A percentile compares a stretch with the other conserved stretches of the same genome.
Evolutionary conservation across 2,329 filamentous ascomycete species (phyloP).

Genomic region (Tolypocladium guangdongense): DNA sequence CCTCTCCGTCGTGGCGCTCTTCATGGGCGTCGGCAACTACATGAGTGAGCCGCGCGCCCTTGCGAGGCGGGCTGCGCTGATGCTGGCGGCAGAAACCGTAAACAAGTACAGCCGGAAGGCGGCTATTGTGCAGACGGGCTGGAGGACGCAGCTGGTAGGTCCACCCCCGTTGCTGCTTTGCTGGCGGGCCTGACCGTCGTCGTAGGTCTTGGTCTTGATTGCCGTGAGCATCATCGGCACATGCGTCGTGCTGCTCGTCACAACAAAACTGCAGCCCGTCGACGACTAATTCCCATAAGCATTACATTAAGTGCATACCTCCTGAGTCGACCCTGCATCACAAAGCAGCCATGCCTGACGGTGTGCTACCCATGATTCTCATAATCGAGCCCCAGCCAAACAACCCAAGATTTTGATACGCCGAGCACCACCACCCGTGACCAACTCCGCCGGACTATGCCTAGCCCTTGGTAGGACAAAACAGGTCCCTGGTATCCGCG

Average conservation of each 20-base stretch:
- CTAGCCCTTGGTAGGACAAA: conserved; percentile 39
- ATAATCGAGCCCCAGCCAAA: not conserved
- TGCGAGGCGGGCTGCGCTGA: not conserved
- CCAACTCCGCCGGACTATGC: conserved; percentile 1
- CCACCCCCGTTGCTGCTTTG: not conserved
- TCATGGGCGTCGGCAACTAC: conserved; percentile 76
- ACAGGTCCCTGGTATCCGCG: conserved; percentile 48
- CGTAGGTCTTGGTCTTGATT: conserved; percentile 50
- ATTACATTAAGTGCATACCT: not conserved
- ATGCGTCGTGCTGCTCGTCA: conserved; percentile 50
- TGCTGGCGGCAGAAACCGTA: conserved; percentile 44
- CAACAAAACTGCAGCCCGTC: conserved; percentile 23
- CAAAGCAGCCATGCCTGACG: not conserved
- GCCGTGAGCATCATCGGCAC: conserved; percentile 53
- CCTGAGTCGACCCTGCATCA: not conserved
- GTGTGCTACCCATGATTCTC: not conserved
- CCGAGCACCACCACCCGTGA: not conserved
- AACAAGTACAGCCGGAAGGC: conserved; percentile 68
- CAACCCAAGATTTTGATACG: not conserved
- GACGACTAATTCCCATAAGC: not conserved
- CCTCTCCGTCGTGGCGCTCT: conserved; percentile 65
- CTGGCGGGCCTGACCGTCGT: not conserved
- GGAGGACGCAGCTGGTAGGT: conserved; percentile 76
- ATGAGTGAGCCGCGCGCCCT: conserved; percentile 41
- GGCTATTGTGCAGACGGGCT: conserved; percentile 85